phyloP scores from a whole-genome alignment of 2,329 filamentous ascomycete genomes.

The Arthrobotrys iridis region DNA sequence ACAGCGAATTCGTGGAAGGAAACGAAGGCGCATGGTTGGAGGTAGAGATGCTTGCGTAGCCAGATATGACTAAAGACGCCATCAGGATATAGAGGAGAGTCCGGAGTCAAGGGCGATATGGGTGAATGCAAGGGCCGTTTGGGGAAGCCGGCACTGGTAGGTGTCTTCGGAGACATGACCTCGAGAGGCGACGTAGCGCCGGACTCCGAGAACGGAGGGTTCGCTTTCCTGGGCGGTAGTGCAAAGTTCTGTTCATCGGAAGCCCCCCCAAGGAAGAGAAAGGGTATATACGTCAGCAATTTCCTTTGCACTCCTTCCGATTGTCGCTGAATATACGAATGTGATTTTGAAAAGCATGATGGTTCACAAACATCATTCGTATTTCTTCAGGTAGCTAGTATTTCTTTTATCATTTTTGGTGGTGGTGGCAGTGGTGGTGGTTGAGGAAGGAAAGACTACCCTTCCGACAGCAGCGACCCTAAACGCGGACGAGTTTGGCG shows the following conservation, averaged over 20 bases:
- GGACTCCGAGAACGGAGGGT: constrained; percentile 66
- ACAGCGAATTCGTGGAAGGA: constrained; percentile 74
- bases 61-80: constrained; percentile 83
- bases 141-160: constrained; percentile 30
- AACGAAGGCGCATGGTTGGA: constrained; percentile 81
- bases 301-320: constrained; percentile 25
- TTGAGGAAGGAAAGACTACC: constrained; percentile 69
- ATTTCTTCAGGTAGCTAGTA: constrained; percentile 23
- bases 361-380: constrained; percentile 55
- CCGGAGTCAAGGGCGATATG: constrained; percentile 86
- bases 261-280: constrained; percentile 33
- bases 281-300: constrained; percentile 29
- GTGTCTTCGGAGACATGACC: constrained; percentile 63
- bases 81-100: constrained; percentile 85
- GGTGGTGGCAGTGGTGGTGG: constrained; percentile 20
- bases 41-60: constrained; percentile 87
- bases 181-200: constrained; percentile 64
- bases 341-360: constrained; percentile 49
- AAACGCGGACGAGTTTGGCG: constrained; percentile 67
- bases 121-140: constrained; percentile 76
- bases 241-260: constrained; percentile 64
- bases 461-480: constrained; percentile 79
- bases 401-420: constrained; percentile 21
- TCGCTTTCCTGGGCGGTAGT: constrained; percentile 72
- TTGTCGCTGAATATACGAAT: constrained; percentile 41